Percentiles rank a stretch among this genome's conserved stretches.
Evolutionary conservation across 1,139 yeast genomes (phyloP).

Genomic region (Meyerozyma sp.): DNA sequence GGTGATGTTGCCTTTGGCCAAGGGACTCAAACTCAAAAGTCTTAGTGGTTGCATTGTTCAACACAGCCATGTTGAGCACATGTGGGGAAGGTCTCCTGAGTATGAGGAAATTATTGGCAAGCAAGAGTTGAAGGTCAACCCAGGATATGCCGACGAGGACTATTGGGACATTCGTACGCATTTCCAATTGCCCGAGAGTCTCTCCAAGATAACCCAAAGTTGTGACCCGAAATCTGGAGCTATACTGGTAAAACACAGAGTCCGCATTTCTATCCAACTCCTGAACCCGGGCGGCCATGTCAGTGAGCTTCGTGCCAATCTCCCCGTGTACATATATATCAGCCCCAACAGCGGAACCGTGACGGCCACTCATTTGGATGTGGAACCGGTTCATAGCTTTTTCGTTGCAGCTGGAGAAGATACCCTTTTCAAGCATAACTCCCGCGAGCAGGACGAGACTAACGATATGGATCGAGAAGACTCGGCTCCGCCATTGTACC

Average conservation of each 20-base stretch:
- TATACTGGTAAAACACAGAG: conserved; percentile 55
- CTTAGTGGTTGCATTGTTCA: conserved; percentile 50
- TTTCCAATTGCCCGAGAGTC: conserved; percentile 45
- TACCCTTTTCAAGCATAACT: conserved; percentile 28
- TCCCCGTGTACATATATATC: conserved; percentile 57
- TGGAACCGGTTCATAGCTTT: conserved; percentile 46
- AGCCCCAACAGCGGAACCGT: conserved; percentile 49
- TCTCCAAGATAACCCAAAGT: conserved; percentile 53
- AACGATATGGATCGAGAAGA: conserved; percentile 25
- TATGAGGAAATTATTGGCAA: conserved; percentile 35
- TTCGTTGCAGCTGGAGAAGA: conserved; percentile 36
- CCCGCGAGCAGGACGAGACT: conserved; percentile 2
- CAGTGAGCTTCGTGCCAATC: conserved; percentile 63
- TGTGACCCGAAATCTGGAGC: conserved; percentile 46
- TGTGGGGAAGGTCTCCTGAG: conserved; percentile 37
- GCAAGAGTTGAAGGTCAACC: conserved; percentile 21
- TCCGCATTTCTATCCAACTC: conserved; percentile 51
- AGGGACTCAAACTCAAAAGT: conserved; percentile 48
- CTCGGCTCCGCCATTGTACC: conserved; percentile 40
- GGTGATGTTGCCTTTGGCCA: conserved; percentile 53
- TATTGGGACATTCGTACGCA: conserved; percentile 47
- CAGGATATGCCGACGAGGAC: conserved; percentile 33
- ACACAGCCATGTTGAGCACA: conserved; percentile 36
- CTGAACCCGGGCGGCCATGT: conserved; percentile 59
- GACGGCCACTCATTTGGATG: conserved; percentile 45